Evolutionary conservation across 768 basidiomycete species (phyloP), one percentile per base, ranked within the genome.

Genomic region (Podaxis pistillaris): DNA sequence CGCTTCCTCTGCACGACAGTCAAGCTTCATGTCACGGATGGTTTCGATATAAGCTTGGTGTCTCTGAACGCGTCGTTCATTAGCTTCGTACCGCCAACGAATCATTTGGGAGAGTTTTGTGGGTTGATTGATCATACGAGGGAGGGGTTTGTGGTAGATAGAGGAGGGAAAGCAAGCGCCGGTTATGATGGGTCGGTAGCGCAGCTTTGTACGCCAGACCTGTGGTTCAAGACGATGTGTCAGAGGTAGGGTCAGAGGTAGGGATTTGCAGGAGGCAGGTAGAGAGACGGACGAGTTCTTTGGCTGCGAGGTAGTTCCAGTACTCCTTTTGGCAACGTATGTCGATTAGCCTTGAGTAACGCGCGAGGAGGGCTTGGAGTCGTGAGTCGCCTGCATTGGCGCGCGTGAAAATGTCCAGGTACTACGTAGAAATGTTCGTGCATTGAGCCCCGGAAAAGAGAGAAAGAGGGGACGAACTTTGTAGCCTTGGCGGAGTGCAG

Each of bases 61-160:
- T 55, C 71, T 72, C 30, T 68, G 74, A n/a, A 79, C 65, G 4
- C 91, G 81, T 38, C 75, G 72, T 5, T 78, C 71, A n/a, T 78
- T 68, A 2, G 75, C 73, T 22, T 64, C 59, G 38, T 73, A 72
- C 1, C 85, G 77, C 28, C 76, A 75, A 8, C 75, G 70, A 37
- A 96, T 91, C 78, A 94, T 92, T 71, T 83, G 81, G 1, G 83
- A 80, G 50, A 94, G 83, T n/a, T 81, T 78, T 4, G 75, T 67
- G 0, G 96, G 95, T 65, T 96, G 93, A 0, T 91, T 93, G 44
- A 82, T 85, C 67, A 97, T 76, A 0, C 91, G 85, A 0, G 93
- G 93, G 13, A 97, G 81, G 1, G 93, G 91, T 0, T 75, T 79
- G 70, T 93, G 85, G 73, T 74, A 84, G 7, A 83, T 56, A 0